Evolutionary conservation across 2,329 filamentous ascomycete genomes (phyloP).

Genomic region (Cadophora sp.): DNA sequence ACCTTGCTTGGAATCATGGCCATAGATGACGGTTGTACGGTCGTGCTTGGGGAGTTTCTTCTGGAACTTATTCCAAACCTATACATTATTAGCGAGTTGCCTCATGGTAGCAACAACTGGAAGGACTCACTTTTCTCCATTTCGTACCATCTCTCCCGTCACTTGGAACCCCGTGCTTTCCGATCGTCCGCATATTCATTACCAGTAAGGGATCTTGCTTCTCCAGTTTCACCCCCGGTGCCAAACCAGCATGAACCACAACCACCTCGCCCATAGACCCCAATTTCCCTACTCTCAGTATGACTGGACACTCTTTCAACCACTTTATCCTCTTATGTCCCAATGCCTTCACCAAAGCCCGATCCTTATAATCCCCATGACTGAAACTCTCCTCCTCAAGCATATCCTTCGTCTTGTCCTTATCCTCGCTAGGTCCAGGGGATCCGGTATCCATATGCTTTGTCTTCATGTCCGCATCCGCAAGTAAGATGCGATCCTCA

Average conservation of each 20-base stretch:
- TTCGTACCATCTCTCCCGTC: slow-evolving; percentile 37
- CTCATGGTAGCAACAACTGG: not conserved
- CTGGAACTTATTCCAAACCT: slow-evolving; percentile 64
- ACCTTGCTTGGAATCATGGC: slow-evolving; percentile 80
- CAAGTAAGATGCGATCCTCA: slow-evolving; percentile 83
- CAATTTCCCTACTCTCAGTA: slow-evolving; percentile 73
- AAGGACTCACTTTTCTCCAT: slow-evolving; percentile 43
- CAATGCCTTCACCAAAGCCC: slow-evolving; percentile 39
- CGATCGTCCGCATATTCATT: slow-evolving; percentile 85
- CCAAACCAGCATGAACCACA: slow-evolving; percentile 85
- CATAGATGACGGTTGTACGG: slow-evolving; percentile 79
- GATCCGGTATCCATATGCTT: slow-evolving; percentile 43
- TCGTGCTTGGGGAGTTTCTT: slow-evolving; percentile 43
- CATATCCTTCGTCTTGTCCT: slow-evolving; percentile 37
- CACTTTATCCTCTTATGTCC: slow-evolving; percentile 66
- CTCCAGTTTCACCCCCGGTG: slow-evolving; percentile 74
- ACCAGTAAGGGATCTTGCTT: slow-evolving; percentile 78
- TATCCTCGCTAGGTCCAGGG: slow-evolving; percentile 40
- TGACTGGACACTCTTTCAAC: slow-evolving; percentile 77
- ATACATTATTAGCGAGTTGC: slow-evolving; percentile 30
- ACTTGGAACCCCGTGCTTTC: slow-evolving; percentile 40
- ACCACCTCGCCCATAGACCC: slow-evolving; percentile 67
- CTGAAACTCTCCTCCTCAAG: slow-evolving; percentile 40
- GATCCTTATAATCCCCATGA: slow-evolving; percentile 43
- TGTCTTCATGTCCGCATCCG: slow-evolving; percentile 53